Base-by-base conservation (phyloP, 2,329 filamentous ascomycete species). In the Epichloe coenophiala region DNA sequence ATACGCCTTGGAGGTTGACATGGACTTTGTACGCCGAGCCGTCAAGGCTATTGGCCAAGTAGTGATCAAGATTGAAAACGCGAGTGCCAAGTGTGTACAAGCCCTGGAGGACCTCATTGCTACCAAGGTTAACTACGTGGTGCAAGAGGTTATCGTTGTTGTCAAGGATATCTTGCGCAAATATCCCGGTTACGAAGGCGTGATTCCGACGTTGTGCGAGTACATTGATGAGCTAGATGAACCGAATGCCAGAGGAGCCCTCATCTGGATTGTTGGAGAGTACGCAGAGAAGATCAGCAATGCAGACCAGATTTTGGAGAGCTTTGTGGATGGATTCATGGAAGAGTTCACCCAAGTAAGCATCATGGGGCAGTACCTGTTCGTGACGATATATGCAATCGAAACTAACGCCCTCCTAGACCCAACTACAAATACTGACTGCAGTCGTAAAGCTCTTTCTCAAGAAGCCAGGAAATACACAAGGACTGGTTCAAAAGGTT, bases 211-310 rank as follows among this genome's bases (percentile, higher is more conserved):
- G 1, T 76, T 98, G 13, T 98, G 94, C 72, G 81, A 96, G 66
- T 88, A 95, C 63, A 96, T 98, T 54, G 93, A 98, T 60, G 93
- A 98, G 59, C 69, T 98, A 57, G 93, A 98, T 63, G 93, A 98
- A 67, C 90, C 91, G 1, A 84, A 89, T 60, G 93, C 93, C 6
- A 77, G 93, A 61, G 90, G 86, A 3, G 86, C 91, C 21, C 72
- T 98, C 53, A 97, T 98, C 62, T 98, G 93, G 93, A 97, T 98
- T 58, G 91, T 98, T 5, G 93, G 93, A 58, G 93, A 98, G 66
- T 98, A 98, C 64, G 93, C 93, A 1, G 93, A 98, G 72, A 98
- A 98, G 75, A 98, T 98, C 62, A 95, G 81, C 71, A 97, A 98
- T 60, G 93, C 93, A n/a, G 89, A 90, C 56, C 88, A 97, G 59